phyloP scores from a whole-genome alignment of 495 filamentous ascomycete species.

The Neurospora cerealis region DNA sequence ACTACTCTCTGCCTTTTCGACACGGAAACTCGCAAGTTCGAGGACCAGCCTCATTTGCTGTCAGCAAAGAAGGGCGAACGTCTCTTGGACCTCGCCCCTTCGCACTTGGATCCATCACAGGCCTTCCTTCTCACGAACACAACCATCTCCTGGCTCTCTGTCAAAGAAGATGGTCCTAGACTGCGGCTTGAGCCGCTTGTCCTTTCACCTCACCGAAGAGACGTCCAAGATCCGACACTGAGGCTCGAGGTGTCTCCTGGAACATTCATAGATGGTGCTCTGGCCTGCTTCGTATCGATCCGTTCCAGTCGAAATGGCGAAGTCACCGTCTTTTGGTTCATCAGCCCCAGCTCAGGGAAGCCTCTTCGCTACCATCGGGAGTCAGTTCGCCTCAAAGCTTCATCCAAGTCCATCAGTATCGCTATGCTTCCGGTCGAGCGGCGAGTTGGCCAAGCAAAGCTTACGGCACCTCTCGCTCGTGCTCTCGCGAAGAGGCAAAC shows the following conservation, averaged over 20 bases:
- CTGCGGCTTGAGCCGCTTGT: conserved; percentile 18
- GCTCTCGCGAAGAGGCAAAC: conserved; percentile 4
- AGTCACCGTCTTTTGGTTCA: conserved; percentile 19
- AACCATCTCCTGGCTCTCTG: conserved; percentile 23
- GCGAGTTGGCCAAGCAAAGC: neutral
- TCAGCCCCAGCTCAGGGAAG: conserved; percentile 10
- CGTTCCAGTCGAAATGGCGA: conserved; percentile 12
- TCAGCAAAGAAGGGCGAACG: conserved; percentile 17
- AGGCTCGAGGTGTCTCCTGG: conserved; percentile 21
- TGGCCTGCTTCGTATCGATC: conserved; percentile 19
- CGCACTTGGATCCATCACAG: conserved; percentile 34
- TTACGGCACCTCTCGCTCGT: neutral
- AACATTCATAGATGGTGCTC: conserved; percentile 7
- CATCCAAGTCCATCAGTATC: conserved; percentile 9
- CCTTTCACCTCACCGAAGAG: conserved; percentile 38
- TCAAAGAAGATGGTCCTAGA: conserved; percentile 1
- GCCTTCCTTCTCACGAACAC: conserved; percentile 48
- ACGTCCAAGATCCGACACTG: conserved; percentile 24
- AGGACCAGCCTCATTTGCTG: neutral
- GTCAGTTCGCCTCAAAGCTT: conserved; percentile 7
- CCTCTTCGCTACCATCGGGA: conserved; percentile 14
- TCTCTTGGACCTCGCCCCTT: conserved; percentile 46
- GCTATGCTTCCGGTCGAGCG: conserved; percentile 13
- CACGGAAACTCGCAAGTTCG: neutral
- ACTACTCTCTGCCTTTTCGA: conserved; percentile 13